Evolutionary conservation across 306 rosid species (phyloP).

Genomic region (Dicorynia guianensis): DNA sequence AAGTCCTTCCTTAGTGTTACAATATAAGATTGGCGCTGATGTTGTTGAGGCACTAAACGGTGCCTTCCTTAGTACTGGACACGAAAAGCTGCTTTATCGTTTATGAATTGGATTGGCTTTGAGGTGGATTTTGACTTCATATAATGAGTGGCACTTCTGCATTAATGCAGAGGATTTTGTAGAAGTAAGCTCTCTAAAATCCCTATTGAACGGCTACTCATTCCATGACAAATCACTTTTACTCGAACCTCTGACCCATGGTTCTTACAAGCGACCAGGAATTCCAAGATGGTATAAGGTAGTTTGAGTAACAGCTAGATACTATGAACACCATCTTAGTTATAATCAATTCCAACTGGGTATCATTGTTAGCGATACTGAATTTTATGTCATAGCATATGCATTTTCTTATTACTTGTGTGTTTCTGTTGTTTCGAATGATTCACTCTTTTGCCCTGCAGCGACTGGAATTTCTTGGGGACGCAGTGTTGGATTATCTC

Average conservation of each 20-base stretch:
- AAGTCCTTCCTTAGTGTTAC: conserved; percentile 32
- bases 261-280: conserved; percentile 65
- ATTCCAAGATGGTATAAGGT: conserved; percentile 69
- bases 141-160: conserved; percentile 35
- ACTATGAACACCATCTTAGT: background rate
- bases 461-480: conserved; percentile 88
- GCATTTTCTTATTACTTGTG: background rate
- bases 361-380: background rate
- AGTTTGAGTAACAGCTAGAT: background rate
- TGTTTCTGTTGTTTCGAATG: background rate
- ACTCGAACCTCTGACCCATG: conserved; percentile 78
- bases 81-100: conserved; percentile 56
- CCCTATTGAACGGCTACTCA: conserved; percentile 48
- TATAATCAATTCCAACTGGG: background rate
- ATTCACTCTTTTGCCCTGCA: conserved; percentile 41
- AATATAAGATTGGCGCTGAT: conserved; percentile 54
- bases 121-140: conserved; percentile 50
- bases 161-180: conserved; percentile 41
- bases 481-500: conserved; percentile 68
- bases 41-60: conserved; percentile 84
- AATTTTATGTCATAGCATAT: no score
- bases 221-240: conserved; percentile 60
- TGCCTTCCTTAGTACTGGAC: conserved; percentile 62
- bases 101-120: conserved; percentile 71
- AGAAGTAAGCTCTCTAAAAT: conserved; percentile 50